phyloP scores from a whole-genome alignment of 2,329 filamentous ascomycete species.

The Fusarium sp. region DNA sequence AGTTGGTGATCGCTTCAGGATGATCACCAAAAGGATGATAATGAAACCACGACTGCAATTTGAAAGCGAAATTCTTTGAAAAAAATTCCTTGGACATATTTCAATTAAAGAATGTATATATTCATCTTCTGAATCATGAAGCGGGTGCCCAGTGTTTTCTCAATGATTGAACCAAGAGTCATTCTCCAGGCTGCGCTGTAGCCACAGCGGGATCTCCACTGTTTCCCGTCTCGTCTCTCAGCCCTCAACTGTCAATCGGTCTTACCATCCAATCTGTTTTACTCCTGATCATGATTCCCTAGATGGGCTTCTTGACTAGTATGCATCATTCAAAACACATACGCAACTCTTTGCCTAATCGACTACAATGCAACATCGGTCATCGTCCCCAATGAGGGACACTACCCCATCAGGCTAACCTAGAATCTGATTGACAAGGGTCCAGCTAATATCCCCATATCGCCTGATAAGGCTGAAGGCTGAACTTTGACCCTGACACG shows the following conservation, averaged over 20 bases:
- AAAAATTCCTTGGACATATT: background rate
- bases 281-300: background rate
- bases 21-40: background rate
- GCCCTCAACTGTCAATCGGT: background rate
- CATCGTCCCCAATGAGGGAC: background rate
- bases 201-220: constrained; percentile 26
- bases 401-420: background rate
- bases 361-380: background rate
- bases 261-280: background rate
- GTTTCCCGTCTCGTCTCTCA: constrained; percentile 9
- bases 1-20: background rate
- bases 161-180: background rate
- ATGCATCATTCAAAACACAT: background rate
- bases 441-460: background rate
- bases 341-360: background rate
- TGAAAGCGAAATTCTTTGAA: background rate
- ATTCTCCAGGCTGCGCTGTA: background rate
- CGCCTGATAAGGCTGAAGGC: constrained; percentile 13
- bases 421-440: background rate
- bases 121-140: background rate
- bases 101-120: background rate
- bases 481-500: constrained; percentile 3
- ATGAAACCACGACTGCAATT: background rate
- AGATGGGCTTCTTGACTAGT: background rate
- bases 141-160: background rate